Evolutionary conservation across 1,284 basidiomycete genomes (phyloP), one percentile per base, ranked within the genome.

Genomic region (Ustilago crameri): DNA sequence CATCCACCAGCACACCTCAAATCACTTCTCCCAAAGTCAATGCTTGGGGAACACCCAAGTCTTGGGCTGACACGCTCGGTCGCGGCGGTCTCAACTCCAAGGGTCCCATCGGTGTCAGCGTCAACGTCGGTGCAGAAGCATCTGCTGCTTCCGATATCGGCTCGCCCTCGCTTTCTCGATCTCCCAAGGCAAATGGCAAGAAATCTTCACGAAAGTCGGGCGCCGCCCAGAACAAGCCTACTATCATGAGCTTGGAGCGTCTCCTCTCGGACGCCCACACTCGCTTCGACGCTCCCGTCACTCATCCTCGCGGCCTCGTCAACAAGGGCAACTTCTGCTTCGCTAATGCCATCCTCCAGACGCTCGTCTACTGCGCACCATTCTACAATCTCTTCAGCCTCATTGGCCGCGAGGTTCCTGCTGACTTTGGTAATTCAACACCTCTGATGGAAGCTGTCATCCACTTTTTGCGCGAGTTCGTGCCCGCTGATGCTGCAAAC

Each of bases 251-350:
- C 40, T 61, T 77, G 44, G 60, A 75, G 26, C 58, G 56, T 15
- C 51, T 66, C 5, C 57, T 77, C 18, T 48, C 61, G 18, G 75
- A 69, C 24, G 71, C 76, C 1, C 75, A 79, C 34, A 63, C 50
- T 15, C 44, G 27, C 14, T 75, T 74, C 40, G 51, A 67, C 24
- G 79, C 84, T 7, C 85, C 86, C 10, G 84, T 86, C 62, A 87
- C 88, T 22, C 84, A 87, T 30, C 91, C 93, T 0, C 88, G 95
- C 27, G 95, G 95, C 5, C 86, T 98, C 42, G 88, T 98, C 78
- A 98, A 98, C 85, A 91, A 90, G 5, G 95, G 95, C 9, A 98
- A 98, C 85, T 91, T 97, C 89, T 98, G 95, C 84, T 98, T 97
- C 82, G 94, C 95, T 51, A 98, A 98, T 80, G 90, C 93, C 84